A percentile compares a stretch with the other conserved stretches of the same genome.
Conservation (phyloP, 768 basidiomycete species). For the Rickenella mellea region DNA sequence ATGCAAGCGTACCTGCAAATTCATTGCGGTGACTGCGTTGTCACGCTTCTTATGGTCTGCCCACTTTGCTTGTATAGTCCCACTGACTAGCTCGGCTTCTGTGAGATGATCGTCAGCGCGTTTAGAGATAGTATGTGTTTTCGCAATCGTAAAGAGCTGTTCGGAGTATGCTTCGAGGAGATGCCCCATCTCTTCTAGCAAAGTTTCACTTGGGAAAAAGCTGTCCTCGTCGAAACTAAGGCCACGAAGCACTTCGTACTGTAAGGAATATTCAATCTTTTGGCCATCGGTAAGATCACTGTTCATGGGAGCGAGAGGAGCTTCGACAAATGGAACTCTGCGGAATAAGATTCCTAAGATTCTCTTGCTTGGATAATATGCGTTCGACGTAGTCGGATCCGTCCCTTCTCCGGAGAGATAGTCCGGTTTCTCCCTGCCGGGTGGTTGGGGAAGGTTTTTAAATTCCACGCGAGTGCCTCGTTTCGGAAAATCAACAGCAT, state of each 20-base stretch:
- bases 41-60: constrained; percentile 29
- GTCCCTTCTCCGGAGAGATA: constrained; percentile 34
- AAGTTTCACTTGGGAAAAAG: constrained; percentile 11
- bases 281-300: too few species aligned
- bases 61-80: constrained; percentile 36
- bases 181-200: constrained; percentile 27
- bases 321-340: constrained; percentile 27
- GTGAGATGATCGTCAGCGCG: constrained; percentile 24
- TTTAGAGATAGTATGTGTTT: constrained; percentile 26
- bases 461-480: constrained; percentile 32
- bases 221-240: neutral
- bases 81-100: constrained; percentile 34
- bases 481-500: constrained; percentile 41
- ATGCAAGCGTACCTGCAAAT: constrained; percentile 26
- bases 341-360: constrained; percentile 37
- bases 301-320: constrained; percentile 20
- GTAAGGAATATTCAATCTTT: too few species aligned
- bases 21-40: constrained; percentile 32
- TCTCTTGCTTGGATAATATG: constrained; percentile 32
- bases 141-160: constrained; percentile 24
- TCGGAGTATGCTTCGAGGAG: constrained; percentile 26
- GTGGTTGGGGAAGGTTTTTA: constrained; percentile 22
- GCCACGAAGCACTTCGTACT: neutral
- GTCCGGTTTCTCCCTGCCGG: constrained; percentile 24
- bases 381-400: constrained; percentile 9